Evolutionary conservation across 306 rosid species (phyloP).

Genomic region (Prunus salicina): DNA sequence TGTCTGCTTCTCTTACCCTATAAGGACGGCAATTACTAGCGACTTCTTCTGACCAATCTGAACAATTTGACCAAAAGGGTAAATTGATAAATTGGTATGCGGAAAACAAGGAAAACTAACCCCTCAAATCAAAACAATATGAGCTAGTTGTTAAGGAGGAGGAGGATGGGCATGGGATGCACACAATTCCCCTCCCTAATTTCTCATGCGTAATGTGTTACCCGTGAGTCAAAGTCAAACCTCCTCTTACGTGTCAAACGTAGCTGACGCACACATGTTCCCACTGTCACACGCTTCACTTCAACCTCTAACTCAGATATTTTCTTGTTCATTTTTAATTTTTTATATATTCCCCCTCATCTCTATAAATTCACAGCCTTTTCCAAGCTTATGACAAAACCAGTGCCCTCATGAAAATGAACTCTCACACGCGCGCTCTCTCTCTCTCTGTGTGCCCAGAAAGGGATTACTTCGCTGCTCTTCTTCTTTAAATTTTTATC

Average conservation of each 20-base stretch:
- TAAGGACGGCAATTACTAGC: neutral
- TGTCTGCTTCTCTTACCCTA: neutral
- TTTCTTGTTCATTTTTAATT: neutral
- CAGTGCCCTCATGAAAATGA: neutral
- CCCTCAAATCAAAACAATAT: neutral
- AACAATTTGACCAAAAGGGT: neutral
- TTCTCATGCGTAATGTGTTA: neutral
- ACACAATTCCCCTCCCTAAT: neutral
- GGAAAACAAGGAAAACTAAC: neutral
- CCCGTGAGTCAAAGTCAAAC: conserved; percentile 29
- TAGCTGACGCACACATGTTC: conserved; percentile 8
- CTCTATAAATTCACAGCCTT: conserved; percentile 2
- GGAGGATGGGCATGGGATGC: neutral
- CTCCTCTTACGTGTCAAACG: conserved; percentile 11
- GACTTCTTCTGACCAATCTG: conserved; percentile 1
- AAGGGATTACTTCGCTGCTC: neutral
- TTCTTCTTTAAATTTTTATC: neutral
- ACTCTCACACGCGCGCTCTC: neutral
- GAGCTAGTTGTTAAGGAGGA: conserved; percentile 12
- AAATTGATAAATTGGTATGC: neutral
- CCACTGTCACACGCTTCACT: neutral
- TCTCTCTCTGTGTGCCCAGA: neutral
- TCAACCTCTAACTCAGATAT: neutral
- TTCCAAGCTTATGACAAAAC: neutral
- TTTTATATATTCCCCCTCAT: neutral